Evolutionary conservation across 306 rosid species (phyloP), one percentile per base, ranked within the genome.

Genomic region (Acacia melanoxylon): DNA sequence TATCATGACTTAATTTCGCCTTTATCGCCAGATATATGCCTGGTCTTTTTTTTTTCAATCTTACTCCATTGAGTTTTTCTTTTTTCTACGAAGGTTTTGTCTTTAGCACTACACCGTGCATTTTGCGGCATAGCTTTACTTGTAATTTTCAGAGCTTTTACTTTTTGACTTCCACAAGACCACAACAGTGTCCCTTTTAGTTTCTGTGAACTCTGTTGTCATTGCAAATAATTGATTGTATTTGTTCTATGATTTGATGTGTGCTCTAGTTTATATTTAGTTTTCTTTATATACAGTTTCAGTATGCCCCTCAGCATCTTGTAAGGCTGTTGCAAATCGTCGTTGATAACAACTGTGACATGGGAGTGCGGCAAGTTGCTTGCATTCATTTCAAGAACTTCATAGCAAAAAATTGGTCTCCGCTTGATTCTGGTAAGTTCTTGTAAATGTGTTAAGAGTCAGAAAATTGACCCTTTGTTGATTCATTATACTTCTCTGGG

Each of bases 301-400:
- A 63, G 68, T 63, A 63, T 63, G 68, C 37, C 10, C 40, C 68
- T 63, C 68, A 63, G 40, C 68, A 63, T 63, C 41, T 63, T 1
- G 68, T 63, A 19, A 63, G 68, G 41, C 40, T 63, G 68, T 29
- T 63, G 68, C 68, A 63, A 63, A 63, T 63, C 20, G 29, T 63
- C 14, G 68, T 63, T 4, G 68, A 63, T 31, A 63, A 63, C 40
- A 29, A 14, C 68, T 27, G 20, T 63, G 68, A 63, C 40, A 63
- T 63, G 68, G 68, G 68, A 27, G 68, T 63, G 68, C 68, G 68
- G 40, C 68, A 63, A 63, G 68, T 63, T 63, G 68, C 41, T 63
- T 29, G 68, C 20, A 63, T 63, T 63, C 68, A 63, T 63, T 63
- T 63, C 40, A 63, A 63, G 40, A 63, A 63, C 68, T 63, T 63